Evolutionary conservation across 768 basidiomycete species (phyloP).

Genomic region (Termitomyces sp.): DNA sequence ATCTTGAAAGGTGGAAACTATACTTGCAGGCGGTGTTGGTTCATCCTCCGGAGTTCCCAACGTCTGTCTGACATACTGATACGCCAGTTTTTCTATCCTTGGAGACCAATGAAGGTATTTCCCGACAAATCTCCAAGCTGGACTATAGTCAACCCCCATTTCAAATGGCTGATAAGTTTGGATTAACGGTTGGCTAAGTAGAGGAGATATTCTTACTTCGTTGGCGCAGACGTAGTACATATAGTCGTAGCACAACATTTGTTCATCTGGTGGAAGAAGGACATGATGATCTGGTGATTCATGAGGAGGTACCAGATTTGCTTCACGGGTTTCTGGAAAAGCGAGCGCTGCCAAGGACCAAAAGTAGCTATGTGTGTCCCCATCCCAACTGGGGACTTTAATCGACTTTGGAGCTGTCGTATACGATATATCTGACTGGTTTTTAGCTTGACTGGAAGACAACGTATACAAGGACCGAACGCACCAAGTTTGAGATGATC

Average conservation of each 20-base stretch:
- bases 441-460: conserved; percentile 9
- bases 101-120: conserved; percentile 46
- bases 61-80: conserved; percentile 39
- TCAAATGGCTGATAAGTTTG: conserved; percentile 38
- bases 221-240: conserved; percentile 44
- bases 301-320: conserved; percentile 31
- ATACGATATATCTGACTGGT: conserved; percentile 43
- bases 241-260: conserved; percentile 48
- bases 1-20: background rate
- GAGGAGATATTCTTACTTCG: conserved; percentile 27
- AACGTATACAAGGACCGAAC: background rate
- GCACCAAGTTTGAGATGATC: conserved; percentile 36
- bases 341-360: conserved; percentile 42
- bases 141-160: conserved; percentile 51
- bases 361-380: conserved; percentile 40
- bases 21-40: conserved; percentile 42
- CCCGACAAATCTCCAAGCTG: conserved; percentile 54
- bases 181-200: conserved; percentile 1
- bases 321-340: conserved; percentile 37
- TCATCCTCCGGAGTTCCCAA: conserved; percentile 31
- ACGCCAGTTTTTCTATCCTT: conserved; percentile 33
- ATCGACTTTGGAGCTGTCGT: conserved; percentile 44
- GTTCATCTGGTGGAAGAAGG: conserved; percentile 45
- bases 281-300: conserved; percentile 35
- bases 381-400: conserved; percentile 38